Evolutionary conservation across 371 early-diverging fungal genomes (phyloP).

Genomic region (Funneliformis caledonium): DNA sequence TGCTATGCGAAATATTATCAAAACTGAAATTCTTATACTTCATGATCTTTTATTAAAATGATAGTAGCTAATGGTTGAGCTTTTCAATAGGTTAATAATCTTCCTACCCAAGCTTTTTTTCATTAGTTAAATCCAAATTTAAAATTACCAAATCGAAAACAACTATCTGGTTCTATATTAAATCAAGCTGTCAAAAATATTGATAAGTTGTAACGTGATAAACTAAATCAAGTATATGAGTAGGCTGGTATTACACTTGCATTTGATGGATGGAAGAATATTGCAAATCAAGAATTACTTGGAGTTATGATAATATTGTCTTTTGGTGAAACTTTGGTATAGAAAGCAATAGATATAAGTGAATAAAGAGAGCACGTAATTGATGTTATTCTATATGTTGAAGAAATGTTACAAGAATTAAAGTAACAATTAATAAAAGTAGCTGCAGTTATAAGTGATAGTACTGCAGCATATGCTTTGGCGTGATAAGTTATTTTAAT

Average conservation of each 20-base stretch:
- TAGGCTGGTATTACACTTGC: background rate
- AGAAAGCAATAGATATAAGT: conserved; percentile 11
- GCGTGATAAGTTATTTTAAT: background rate
- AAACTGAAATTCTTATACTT: too few relatives aligned
- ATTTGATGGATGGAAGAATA: conserved; percentile 28
- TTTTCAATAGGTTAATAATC: too few relatives aligned
- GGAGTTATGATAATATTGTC: background rate
- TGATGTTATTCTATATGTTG: background rate
- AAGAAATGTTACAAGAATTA: background rate
- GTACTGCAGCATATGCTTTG: background rate
- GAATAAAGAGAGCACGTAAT: background rate
- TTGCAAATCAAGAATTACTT: background rate
- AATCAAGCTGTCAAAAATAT: background rate
- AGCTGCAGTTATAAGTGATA: conserved; percentile 1
- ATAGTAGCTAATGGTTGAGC: too few relatives aligned
- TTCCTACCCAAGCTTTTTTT: too few relatives aligned
- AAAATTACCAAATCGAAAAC: background rate
- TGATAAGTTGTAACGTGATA: too few relatives aligned
- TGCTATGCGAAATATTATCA: too few relatives aligned
- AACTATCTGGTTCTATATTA: background rate
- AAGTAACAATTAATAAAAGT: background rate
- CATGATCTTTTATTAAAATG: too few relatives aligned
- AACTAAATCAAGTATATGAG: too few relatives aligned
- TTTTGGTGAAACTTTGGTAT: background rate
- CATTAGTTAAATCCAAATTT: too few relatives aligned